phyloP scores from a whole-genome alignment of 768 basidiomycete species.

The Amanita phalloides region DNA sequence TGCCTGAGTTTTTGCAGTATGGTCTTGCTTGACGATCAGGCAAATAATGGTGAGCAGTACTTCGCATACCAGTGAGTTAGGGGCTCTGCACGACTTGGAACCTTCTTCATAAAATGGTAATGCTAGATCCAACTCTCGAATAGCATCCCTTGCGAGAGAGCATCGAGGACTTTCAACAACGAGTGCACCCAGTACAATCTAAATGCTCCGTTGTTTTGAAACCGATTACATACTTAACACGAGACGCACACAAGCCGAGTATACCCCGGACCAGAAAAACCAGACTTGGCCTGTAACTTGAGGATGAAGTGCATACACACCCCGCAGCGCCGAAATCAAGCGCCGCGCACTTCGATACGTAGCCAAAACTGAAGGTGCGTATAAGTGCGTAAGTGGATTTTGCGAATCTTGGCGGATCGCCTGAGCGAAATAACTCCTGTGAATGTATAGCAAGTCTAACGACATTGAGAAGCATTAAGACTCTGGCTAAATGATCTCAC shows the following conservation, averaged over 20 bases:
- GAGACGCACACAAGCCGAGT: conserved; percentile 35
- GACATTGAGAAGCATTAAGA: neutral
- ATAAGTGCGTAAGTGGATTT: conserved; percentile 34
- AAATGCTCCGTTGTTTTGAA: conserved; percentile 12
- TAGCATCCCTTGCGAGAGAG: conserved; percentile 25
- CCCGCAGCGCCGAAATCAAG: conserved; percentile 27
- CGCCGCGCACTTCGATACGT: conserved; percentile 32
- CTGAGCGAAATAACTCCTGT: conserved; percentile 37
- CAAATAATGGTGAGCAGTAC: neutral
- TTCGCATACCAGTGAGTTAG: conserved; percentile 21
- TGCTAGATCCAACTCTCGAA: conserved; percentile 25
- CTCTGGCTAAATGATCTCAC: conserved; percentile 19
- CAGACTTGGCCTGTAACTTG: conserved; percentile 23
- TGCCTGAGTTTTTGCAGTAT: conserved; percentile 26
- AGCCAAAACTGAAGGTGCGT: conserved; percentile 33
- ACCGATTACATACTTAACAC: neutral
- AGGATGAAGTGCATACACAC: conserved; percentile 26
- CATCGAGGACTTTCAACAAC: conserved; percentile 36
- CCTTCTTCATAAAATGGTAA: conserved; percentile 32
- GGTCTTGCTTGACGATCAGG: conserved; percentile 14
- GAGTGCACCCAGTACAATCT: conserved; percentile 37
- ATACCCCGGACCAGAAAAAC: conserved; percentile 43
- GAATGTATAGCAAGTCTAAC: conserved; percentile 32
- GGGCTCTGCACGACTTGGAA: conserved; percentile 25
- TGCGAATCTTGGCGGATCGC: conserved; percentile 29